phyloP scores from a whole-genome alignment of 805 yeast species.

The Saturnispora halmiae region DNA sequence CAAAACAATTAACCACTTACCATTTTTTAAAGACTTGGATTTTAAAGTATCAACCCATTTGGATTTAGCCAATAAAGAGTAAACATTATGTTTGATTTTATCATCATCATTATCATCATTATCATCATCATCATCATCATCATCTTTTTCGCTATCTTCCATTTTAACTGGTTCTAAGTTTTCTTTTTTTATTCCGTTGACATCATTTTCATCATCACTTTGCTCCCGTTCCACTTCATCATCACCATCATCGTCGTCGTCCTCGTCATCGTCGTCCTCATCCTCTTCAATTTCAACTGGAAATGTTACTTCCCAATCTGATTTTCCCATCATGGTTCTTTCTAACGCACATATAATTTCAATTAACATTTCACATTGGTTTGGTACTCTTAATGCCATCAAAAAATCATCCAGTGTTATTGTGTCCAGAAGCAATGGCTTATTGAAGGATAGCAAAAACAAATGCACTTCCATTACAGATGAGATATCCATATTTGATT shows the following conservation, averaged over 20 bases:
- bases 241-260: slow-evolving; percentile 19
- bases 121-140: slow-evolving; percentile 19
- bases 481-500: slow-evolving; percentile 16
- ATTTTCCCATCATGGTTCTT: slow-evolving; percentile 41
- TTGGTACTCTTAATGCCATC: slow-evolving; percentile 44
- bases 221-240: slow-evolving; percentile 20
- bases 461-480: slow-evolving; percentile 54
- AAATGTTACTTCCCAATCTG: slow-evolving; percentile 20
- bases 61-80: slow-evolving; percentile 40
- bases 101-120: slow-evolving; percentile 24
- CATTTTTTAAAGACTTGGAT: slow-evolving; percentile 68
- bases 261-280: slow-evolving; percentile 14
- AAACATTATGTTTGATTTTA: slow-evolving; percentile 36
- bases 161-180: slow-evolving; percentile 9
- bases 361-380: slow-evolving; percentile 43
- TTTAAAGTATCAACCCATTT: slow-evolving; percentile 75
- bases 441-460: slow-evolving; percentile 62
- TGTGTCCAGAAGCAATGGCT: slow-evolving; percentile 55
- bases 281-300: slow-evolving; percentile 20
- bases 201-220: slow-evolving; percentile 19
- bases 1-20: slow-evolving; percentile 74
- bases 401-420: slow-evolving; percentile 75
- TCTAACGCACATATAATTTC: slow-evolving; percentile 64
- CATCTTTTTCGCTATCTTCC: slow-evolving; percentile 18
- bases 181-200: slow-evolving; percentile 11